phyloP scores from a whole-genome alignment of 2,329 filamentous ascomycete species.

The Celoporthe dispersa region DNA sequence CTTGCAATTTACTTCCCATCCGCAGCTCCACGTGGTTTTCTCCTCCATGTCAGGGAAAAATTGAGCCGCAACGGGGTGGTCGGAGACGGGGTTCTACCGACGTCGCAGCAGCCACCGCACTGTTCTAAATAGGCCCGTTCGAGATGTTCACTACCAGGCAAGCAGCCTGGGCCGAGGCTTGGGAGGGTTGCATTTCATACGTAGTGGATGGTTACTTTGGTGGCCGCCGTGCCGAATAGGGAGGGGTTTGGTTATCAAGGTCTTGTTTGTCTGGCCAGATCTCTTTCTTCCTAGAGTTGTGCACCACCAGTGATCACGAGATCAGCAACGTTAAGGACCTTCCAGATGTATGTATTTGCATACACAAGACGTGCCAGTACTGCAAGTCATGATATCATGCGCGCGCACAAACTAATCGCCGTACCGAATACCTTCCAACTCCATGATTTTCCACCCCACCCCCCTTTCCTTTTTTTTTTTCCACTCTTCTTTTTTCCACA shows the following conservation, averaged over 20 bases:
- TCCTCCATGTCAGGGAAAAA: neutral
- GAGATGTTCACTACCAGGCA: neutral
- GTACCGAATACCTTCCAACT: neutral
- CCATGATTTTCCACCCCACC: too few species aligned
- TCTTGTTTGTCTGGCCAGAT: neutral
- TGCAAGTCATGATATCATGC: neutral
- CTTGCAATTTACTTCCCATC: neutral
- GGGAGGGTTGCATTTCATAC: neutral
- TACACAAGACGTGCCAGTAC: neutral
- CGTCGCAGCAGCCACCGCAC: neutral
- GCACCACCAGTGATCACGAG: neutral
- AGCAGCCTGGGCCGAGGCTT: neutral
- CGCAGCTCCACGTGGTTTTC: slow-evolving; percentile 2
- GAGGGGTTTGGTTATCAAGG: neutral
- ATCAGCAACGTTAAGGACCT: neutral
- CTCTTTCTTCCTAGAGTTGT: neutral
- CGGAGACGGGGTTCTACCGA: neutral
- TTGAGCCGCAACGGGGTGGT: neutral
- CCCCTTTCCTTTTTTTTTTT: neutral
- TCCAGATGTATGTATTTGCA: neutral
- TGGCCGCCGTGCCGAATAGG: neutral
- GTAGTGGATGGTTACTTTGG: neutral
- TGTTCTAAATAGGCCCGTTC: neutral
- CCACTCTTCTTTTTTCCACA: too few species aligned
- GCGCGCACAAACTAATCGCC: neutral